Conservation (phyloP, 1,284 basidiomycete species). For the Vanrija sp. region DNA sequence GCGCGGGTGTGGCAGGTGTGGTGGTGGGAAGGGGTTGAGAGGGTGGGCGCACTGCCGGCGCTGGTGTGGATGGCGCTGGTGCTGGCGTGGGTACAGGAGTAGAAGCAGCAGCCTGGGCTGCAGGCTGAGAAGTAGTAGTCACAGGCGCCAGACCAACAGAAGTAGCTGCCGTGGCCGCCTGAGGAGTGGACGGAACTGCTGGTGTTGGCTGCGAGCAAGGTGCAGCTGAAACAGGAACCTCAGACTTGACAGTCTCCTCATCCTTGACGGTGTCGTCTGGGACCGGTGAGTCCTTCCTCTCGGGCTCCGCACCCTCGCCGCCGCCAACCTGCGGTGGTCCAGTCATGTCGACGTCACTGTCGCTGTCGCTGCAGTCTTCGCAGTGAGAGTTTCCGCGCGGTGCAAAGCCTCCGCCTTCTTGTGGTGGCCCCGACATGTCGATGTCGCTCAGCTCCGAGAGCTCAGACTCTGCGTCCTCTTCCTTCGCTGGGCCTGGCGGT, state of each 20-base stretch:
- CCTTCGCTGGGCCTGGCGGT: not conserved
- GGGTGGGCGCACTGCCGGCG: not conserved
- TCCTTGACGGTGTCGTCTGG: not conserved
- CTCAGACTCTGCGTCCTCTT: conserved; percentile 1
- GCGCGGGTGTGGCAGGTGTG: not conserved
- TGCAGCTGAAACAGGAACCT: too few species aligned
- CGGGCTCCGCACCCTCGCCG: conserved; percentile 15
- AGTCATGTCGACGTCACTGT: conserved; percentile 35
- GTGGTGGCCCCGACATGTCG: conserved; percentile 34
- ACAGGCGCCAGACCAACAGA: not conserved
- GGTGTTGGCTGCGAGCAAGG: not conserved
- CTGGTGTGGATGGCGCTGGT: not conserved
- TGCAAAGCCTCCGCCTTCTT: conserved; percentile 32
- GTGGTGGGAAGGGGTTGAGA: not conserved
- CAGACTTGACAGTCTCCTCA: not conserved
- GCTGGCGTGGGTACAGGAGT: too few species aligned
- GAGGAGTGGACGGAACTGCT: not conserved
- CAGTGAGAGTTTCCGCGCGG: not conserved
- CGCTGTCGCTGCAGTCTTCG: conserved; percentile 18
- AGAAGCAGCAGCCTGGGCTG: too few species aligned
- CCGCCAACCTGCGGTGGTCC: conserved; percentile 40
- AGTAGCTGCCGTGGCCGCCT: not conserved
- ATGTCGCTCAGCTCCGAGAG: conserved; percentile 20
- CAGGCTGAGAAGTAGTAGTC: not conserved
- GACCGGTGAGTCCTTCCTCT: not conserved